Base-by-base conservation (phyloP, 2,329 filamentous ascomycete species). In the Curvularia lunata region DNA sequence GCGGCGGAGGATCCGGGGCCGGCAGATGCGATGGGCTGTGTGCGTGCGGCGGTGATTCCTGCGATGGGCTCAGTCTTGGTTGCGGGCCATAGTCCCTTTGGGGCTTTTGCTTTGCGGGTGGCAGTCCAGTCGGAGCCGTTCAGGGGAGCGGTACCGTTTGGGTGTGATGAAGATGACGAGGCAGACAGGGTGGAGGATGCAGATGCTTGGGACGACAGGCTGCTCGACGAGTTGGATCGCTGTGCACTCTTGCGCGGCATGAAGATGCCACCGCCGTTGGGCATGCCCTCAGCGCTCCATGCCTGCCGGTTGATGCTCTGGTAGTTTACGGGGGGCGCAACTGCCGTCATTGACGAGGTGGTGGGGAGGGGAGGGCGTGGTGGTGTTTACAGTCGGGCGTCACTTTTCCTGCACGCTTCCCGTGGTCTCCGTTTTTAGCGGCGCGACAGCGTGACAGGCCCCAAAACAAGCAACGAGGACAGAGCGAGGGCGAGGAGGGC, bases 211-310 rank as follows among this genome's bases (percentile, higher is more conserved):
- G 86, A 88, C 54, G 82, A 80, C 63, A 96, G 83, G 45, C 93
- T 97, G 4, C 92, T 96, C 57, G 92, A 95, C 34, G 94, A 98
- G 82, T 92, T 96, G 72, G 89, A 89, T 76, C 94, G 88, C 77
- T 94, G 91, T 61, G 92, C 84, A 74, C 85, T 68, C 81, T 97
- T 97, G 70, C 92, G 91, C 73, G 91, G 91, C 85, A 91, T 89
- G 77, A 96, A 91, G 86, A 96, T 93, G 81, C 85, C 83, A 69
- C 86, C 80, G 75, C 83, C 83, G 80, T 84, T 86, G 79, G 84
- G 81, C 74, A 81, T 80, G 78, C 79, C 80, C 78, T 84, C 83
- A 82, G 79, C 79, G 77, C 82, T 85, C 86, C 85, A 88, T 85
- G 83, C 83, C 79, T 84, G 79, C 75, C 81, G 83, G 72, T 83